Evolutionary conservation across 208 protist genomes (phyloP).

Genomic region (Wallacemonas sp.): DNA sequence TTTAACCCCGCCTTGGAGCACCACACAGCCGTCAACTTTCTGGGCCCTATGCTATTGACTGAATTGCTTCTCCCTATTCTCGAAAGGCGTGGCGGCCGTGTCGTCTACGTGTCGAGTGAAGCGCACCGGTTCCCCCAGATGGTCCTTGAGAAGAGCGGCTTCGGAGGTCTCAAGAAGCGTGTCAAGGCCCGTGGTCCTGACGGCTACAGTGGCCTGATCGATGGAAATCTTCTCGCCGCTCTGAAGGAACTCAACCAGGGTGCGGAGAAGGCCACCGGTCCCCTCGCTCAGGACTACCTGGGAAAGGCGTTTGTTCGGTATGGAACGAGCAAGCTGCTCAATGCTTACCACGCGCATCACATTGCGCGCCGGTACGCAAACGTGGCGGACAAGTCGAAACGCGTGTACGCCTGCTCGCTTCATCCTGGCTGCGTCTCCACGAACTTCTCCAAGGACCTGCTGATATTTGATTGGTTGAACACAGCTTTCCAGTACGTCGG

Average conservation of each 20-base stretch:
- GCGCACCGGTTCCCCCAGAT: constrained; percentile 75
- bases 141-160: constrained; percentile 32
- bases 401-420: constrained; percentile 72
- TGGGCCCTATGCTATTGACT: constrained; percentile 82
- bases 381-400: constrained; percentile 9
- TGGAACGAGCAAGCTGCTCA: constrained; percentile 85
- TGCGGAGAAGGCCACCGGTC: constrained; percentile 28
- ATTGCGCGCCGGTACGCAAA: constrained; percentile 62
- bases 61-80: constrained; percentile 77
- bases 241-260: constrained; percentile 71
- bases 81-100: constrained; percentile 64
- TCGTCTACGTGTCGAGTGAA: constrained; percentile 81
- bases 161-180: not conserved
- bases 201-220: constrained; percentile 21
- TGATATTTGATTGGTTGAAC: constrained; percentile 31
- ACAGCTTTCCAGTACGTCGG: constrained; percentile 24
- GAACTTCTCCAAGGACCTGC: constrained; percentile 63
- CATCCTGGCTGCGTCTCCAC: constrained; percentile 81
- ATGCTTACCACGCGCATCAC: constrained; percentile 79
- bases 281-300: constrained; percentile 24
- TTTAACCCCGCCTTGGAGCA: constrained; percentile 58
- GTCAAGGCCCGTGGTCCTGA: not conserved
- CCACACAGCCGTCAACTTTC: constrained; percentile 86
- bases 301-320: constrained; percentile 67
- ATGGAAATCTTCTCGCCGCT: constrained; percentile 50